Conservation (phyloP, 148 eudicot genomes). For the Amaranthus cruentus region DNA sequence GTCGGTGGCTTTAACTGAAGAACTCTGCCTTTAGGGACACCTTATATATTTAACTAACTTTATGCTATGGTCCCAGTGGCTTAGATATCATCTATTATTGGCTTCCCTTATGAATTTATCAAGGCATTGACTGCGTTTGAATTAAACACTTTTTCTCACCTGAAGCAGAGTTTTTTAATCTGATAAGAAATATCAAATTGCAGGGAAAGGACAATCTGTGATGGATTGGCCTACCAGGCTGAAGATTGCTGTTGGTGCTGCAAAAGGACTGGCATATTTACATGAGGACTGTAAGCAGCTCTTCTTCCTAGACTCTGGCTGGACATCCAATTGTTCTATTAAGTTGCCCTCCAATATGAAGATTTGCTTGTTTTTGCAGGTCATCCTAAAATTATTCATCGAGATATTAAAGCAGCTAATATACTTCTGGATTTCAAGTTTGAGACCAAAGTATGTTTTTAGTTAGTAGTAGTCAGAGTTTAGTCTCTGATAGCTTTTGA, state of each 20-base stretch:
- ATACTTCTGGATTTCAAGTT: conserved; percentile 68
- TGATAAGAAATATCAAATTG: conserved; percentile 22
- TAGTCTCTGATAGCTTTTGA: background rate
- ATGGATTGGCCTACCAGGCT: conserved; percentile 53
- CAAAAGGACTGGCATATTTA: conserved; percentile 61
- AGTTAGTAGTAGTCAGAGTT: background rate
- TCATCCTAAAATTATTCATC: conserved; percentile 80
- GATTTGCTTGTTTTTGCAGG: conserved; percentile 36
- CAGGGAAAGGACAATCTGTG: conserved; percentile 48
- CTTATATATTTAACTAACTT: background rate
- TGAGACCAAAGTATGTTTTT: conserved; percentile 59
- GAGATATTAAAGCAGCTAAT: conserved; percentile 78
- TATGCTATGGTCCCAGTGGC: background rate
- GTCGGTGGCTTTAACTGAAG: conserved; percentile 13
- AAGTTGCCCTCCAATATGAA: conserved; percentile 5
- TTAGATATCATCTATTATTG: background rate
- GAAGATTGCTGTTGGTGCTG: conserved; percentile 60
- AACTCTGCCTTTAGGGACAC: background rate
- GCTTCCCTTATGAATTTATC: background rate
- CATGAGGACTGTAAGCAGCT: conserved; percentile 63
- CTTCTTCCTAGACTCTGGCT: background rate
- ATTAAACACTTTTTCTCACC: background rate
- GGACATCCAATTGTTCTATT: background rate
- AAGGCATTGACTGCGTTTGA: background rate
- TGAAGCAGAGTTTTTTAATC: conserved; percentile 6